Conservation (phyloP, 306 rosid genomes). For the Carpinus viminea region DNA sequence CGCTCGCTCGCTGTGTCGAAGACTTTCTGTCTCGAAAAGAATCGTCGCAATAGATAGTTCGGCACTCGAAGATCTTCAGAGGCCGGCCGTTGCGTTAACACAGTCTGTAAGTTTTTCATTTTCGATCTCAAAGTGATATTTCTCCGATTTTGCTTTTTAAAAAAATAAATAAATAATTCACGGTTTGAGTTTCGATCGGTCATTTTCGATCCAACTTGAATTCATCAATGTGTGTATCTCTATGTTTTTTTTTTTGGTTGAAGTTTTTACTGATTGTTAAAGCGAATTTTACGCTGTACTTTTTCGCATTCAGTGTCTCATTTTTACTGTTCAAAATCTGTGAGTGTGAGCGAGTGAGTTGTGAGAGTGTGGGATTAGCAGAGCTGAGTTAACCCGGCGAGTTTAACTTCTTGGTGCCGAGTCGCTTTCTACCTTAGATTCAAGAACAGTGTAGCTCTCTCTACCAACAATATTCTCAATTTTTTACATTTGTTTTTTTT, state of each 20-base stretch:
- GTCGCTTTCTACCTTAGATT: conserved; percentile 7
- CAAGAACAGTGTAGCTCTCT: conserved; percentile 12
- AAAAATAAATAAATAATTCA: not conserved
- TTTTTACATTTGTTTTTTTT: not conserved
- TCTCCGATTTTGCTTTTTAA: not conserved
- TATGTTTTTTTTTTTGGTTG: not conserved
- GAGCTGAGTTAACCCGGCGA: conserved; percentile 30
- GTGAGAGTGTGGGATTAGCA: not conserved
- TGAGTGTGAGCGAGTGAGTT: not conserved
- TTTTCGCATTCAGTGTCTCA: conserved; percentile 5
- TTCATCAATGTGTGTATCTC: conserved; percentile 6
- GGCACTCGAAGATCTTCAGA: conserved; percentile 22
- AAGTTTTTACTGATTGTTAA: not conserved
- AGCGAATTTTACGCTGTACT: conserved; percentile 4
- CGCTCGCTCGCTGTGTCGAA: conserved; percentile 31
- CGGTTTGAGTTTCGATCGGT: conserved; percentile 23
- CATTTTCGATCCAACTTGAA: conserved; percentile 51
- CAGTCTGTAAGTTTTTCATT: conserved; percentile 45
- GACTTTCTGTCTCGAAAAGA: conserved; percentile 7
- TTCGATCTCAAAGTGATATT: not conserved
- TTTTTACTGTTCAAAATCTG: conserved; percentile 18
- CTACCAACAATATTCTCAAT: not conserved
- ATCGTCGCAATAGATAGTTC: conserved; percentile 29
- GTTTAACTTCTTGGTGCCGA: conserved; percentile 12
- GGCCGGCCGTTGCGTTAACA: conserved; percentile 37